These are phyloP conservation scores for Calonectria ilicicola DNA, from an alignment of 2,329 filamentous ascomycete species.

Conservation along the genomic window DNA sequence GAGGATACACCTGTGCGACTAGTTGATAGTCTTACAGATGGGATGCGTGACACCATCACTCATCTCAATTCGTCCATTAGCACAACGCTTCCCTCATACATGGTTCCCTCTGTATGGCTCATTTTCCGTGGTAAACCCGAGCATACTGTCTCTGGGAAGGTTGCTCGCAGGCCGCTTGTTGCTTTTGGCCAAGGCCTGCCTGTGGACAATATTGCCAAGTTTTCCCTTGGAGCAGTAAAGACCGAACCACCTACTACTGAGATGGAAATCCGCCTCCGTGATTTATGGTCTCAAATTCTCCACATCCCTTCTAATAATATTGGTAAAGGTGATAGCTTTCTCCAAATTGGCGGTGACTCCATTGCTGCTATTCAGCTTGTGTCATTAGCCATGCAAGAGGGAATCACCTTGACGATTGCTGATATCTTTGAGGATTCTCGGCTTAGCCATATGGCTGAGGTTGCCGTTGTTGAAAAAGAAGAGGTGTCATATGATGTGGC, in stretches of 20 bases:
- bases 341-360: conserved; percentile 42
- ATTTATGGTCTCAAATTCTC: conserved; percentile 26
- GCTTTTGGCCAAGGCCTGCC: background rate
- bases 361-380: conserved; percentile 38
- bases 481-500: background rate
- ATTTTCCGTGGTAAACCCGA: conserved; percentile 30
- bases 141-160: conserved; percentile 32
- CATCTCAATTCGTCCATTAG: conserved; percentile 15
- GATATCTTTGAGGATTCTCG: conserved; percentile 16
- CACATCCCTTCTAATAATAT: conserved; percentile 36
- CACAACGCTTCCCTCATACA: conserved; percentile 29
- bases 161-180: conserved; percentile 26
- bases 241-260: background rate
- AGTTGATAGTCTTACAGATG: background rate
- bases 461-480: background rate
- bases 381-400: conserved; percentile 1
- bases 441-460: background rate
- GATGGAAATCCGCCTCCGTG: background rate
- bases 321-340: conserved; percentile 41
- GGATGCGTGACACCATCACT: conserved; percentile 4
- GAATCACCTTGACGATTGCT: conserved; percentile 18
- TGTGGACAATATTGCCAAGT: background rate
- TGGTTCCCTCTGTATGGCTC: conserved; percentile 25
- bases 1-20: background rate
- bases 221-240: conserved; percentile 6